Conservation (phyloP, 1,284 basidiomycete species). For the Cutaneotrichosporon cyanovorans region DNA sequence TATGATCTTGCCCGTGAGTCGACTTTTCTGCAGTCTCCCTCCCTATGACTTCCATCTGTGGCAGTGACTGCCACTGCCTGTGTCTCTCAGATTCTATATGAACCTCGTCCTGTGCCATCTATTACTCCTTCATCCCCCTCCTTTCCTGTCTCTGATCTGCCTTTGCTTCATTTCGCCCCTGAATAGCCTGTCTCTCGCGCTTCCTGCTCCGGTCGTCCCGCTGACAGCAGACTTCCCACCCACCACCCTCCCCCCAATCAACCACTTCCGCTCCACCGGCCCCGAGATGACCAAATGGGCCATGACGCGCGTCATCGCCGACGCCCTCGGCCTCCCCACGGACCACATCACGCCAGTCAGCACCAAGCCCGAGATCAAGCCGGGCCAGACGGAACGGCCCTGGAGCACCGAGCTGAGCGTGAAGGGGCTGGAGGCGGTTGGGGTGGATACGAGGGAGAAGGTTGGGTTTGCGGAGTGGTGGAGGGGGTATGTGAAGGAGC, state of each 20-base stretch:
- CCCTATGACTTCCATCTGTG: too few relatives aligned
- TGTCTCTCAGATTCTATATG: too few relatives aligned
- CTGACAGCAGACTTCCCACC: conserved; percentile 19
- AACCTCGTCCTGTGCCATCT: too few relatives aligned
- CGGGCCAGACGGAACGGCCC: conserved; percentile 36
- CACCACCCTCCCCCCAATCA: conserved; percentile 35
- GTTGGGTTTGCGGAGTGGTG: conserved; percentile 40
- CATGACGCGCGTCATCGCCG: conserved; percentile 44
- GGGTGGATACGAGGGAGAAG: conserved; percentile 31
- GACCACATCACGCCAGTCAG: conserved; percentile 35
- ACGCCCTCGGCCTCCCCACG: conserved; percentile 33
- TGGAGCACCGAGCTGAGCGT: conserved; percentile 42
- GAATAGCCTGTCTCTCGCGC: too few relatives aligned
- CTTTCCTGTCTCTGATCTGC: too few relatives aligned
- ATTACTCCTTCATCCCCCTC: too few relatives aligned
- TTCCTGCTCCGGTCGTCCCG: not conserved
- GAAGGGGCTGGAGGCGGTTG: conserved; percentile 28
- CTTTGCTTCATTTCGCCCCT: too few relatives aligned
- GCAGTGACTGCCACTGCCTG: too few relatives aligned
- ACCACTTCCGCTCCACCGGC: conserved; percentile 48
- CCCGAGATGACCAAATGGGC: conserved; percentile 49
- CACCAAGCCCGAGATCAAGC: conserved; percentile 22
- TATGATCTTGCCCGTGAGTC: conserved; percentile 40
- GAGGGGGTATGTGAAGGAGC: conserved; percentile 19
- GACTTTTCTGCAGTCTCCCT: too few relatives aligned